Evolutionary conservation across 495 filamentous ascomycete genomes (phyloP), one percentile per base, ranked within the genome.

Genomic region (Sphaerosporella brunnea): DNA sequence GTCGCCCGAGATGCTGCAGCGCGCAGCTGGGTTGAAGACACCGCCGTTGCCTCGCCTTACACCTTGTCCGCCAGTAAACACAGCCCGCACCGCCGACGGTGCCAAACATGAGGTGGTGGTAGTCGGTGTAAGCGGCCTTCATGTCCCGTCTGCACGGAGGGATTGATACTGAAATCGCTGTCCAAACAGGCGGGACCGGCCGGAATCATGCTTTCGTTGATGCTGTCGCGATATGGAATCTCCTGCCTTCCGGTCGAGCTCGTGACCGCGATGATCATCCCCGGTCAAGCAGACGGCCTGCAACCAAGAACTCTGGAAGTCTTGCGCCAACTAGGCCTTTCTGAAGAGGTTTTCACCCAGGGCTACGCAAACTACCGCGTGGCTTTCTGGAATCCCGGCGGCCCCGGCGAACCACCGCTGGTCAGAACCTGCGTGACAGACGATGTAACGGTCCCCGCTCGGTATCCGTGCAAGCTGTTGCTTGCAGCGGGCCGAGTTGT

Each of bases 91-190:
- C 8, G 46, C 36, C n/a, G 35, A 52, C 10, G 51, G 25, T 0
- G 62, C 64, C 23, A 62, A 55, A 45, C 67, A 67, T 54, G 67
- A 70, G 42, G 66, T 70, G n/a, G 59, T 70, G 0, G 51, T 70
- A 15, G 57, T 62, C 16, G 66, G 67, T 8, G 53, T 56, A 46
- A 42, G 47, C 47, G 9, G 15, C 8, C 23, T 21, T 19, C 11
- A 10, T 16, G n/a, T 2, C 28, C 37, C 8, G 19, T 18, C 20
- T 20, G 4, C 10, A 13, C n/a, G 19, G 7, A 30, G 4, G 15
- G 18, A 28, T 19, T 46, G 11, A 45, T 36, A 48, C 28, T 40
- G n/a, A n/a, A n/a, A n/a, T n/a, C n/a, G n/a, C n/a, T 13, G 4
- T 21, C 45, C 34, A n/a, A 16, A 2, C 40, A 58, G 61, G 65